Percentiles rank a stretch among this genome's conserved stretches.
Evolutionary conservation across 805 yeast species (phyloP).

Genomic region (Peterozyma xylosa): DNA sequence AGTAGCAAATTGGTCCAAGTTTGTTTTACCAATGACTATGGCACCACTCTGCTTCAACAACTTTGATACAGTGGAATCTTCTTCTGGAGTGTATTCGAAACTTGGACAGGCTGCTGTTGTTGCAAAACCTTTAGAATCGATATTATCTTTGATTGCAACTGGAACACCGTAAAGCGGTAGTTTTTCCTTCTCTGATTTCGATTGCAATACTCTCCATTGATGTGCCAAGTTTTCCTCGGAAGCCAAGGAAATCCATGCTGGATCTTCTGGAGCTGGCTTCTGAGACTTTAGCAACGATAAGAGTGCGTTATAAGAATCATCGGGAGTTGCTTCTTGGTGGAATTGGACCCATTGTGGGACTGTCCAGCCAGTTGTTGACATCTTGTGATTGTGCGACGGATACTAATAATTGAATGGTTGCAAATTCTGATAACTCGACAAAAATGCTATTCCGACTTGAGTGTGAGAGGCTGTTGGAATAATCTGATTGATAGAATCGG

Average conservation of each 20-base stretch:
- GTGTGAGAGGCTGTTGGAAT: too few relatives aligned
- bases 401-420: too few relatives aligned
- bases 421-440: too few relatives aligned
- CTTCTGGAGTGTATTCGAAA: conserved; percentile 56
- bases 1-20: conserved; percentile 95
- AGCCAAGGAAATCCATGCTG: conserved; percentile 89
- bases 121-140: conserved; percentile 71
- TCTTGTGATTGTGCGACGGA: background rate
- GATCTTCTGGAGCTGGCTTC: conserved; percentile 44
- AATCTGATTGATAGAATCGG: too few relatives aligned
- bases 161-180: conserved; percentile 91
- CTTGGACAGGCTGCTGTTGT: conserved; percentile 98
- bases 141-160: conserved; percentile 89
- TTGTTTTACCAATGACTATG: conserved; percentile 87
- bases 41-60: conserved; percentile 87
- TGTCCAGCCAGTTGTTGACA: conserved; percentile 62
- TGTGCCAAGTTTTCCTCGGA: conserved; percentile 51
- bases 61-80: conserved; percentile 70
- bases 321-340: conserved; percentile 56
- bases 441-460: too few relatives aligned
- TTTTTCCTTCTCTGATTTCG: conserved; percentile 42
- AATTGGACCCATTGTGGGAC: conserved; percentile 68
- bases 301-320: conserved; percentile 48
- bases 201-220: conserved; percentile 75
- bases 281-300: conserved; percentile 39